Evolutionary conservation across 257 asterid genomes (phyloP), one percentile per base, ranked within the genome.

Genomic region (Nyctanthes arbortristis): DNA sequence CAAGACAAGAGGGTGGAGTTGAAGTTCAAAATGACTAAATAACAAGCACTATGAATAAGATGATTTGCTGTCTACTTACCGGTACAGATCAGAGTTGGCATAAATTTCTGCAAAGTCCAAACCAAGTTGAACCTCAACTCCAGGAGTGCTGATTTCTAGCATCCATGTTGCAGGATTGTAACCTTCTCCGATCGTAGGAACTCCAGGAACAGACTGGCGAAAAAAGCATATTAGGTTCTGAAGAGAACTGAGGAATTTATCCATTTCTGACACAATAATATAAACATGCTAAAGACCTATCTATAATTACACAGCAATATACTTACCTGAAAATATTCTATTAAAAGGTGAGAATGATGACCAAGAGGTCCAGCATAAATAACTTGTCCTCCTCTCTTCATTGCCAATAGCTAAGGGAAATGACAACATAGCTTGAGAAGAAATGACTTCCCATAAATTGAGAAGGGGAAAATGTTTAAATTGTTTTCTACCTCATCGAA

Each of bases 301-400:
- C 54, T 43, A 24, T 0, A 13, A 43, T 43, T 22, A 8, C 13
- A 4, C 59, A 52, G 29, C n/a, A n/a, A 10, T 20, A 62, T 24
- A 78, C 89, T 84, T 74, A 92, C 97, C 74, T 89, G 82, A 67
- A 92, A 92, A 73, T 92, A 83, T 61, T 85, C 88, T 4, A 87
- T 66, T 69, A 92, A 76, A 61, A 73, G 65, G 73, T 72, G 80
- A 60, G 97, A 89, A 58, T 79, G 93, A 67, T 85, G 89, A 35
- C 97, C 97, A 37, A 92, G 96, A 66, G 96, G 89, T 64, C 96
- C 96, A 2, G 80, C 84, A 66, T 89, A 87, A 35, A 78, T 76
- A 16, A 84, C 91, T 68, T 84, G 96, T 36, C 97, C 97, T 79
- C 97, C 97, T 79, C 96, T 85, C 85, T 87, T 92, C 96, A 92